These are phyloP conservation scores for Cryptococcus depauperatus DNA, from an alignment of 1,284 basidiomycete genomes.

Conservation along the genomic window DNA sequence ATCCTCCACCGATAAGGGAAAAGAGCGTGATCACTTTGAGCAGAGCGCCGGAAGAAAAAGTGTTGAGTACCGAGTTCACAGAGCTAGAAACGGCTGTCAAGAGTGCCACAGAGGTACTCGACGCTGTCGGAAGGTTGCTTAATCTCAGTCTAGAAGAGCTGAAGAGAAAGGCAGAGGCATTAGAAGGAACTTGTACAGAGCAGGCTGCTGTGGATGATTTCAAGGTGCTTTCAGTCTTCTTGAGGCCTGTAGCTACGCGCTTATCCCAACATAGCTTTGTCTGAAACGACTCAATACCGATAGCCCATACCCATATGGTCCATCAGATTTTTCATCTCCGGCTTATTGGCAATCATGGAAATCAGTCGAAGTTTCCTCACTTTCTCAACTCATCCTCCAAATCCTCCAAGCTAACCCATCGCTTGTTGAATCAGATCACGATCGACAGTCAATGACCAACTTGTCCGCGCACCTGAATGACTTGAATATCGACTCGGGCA, in stretches of 20 bases:
- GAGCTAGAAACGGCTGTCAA: not conserved
- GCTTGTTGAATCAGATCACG: too few species aligned
- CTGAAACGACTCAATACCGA: conserved; percentile 85
- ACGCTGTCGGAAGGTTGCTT: not conserved
- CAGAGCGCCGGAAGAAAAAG: too few species aligned
- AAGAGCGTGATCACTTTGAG: too few species aligned
- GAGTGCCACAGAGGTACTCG: not conserved
- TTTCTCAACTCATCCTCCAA: conserved; percentile 79
- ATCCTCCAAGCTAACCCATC: conserved; percentile 81
- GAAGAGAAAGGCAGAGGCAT: conserved; percentile 6
- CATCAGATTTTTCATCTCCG: conserved; percentile 75
- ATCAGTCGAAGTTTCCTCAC: conserved; percentile 68
- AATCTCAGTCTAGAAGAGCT: too few species aligned
- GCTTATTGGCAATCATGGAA: conserved; percentile 79
- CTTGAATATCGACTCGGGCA: conserved; percentile 15
- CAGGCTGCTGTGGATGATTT: conserved; percentile 75
- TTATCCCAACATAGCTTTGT: conserved; percentile 57
- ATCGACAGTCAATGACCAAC: conserved; percentile 37
- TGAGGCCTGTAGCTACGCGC: too few species aligned
- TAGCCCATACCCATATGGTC: conserved; percentile 69
- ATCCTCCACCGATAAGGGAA: too few species aligned
- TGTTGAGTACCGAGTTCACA: not conserved
- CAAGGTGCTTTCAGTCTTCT: too few species aligned
- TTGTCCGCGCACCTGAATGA: conserved; percentile 18
- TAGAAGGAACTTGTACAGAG: conserved; percentile 22